Evolutionary conservation across 257 asterid species (phyloP).

Genomic region (Agastache rugosa): DNA sequence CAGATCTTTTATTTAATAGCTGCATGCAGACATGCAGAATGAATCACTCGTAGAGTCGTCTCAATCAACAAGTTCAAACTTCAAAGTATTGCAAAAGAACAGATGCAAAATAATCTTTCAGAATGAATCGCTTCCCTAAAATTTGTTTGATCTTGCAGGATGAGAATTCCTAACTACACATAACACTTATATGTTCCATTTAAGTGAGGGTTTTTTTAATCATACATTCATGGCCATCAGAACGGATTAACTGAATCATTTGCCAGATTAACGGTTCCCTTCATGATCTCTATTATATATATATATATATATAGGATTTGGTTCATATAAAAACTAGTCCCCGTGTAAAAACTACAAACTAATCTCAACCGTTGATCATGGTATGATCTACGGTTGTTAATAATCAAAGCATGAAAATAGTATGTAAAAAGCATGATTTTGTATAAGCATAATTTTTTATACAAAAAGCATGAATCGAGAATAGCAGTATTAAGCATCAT

Average conservation of each 20-base stretch:
- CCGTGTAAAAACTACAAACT: too few relatives aligned
- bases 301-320: too few relatives aligned
- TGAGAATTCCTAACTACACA: neutral
- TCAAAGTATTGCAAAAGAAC: slow-evolving; percentile 6
- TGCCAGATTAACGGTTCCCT: slow-evolving; percentile 18
- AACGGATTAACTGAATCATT: slow-evolving; percentile 8
- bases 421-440: too few relatives aligned
- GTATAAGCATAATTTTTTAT: too few relatives aligned
- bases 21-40: slow-evolving; percentile 25
- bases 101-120: slow-evolving; percentile 14
- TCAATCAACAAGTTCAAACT: slow-evolving; percentile 18
- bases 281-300: slow-evolving; percentile 28
- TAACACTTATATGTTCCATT: neutral
- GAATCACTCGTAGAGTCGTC: slow-evolving; percentile 20
- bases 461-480: too few relatives aligned
- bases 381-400: too few relatives aligned
- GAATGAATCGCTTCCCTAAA: slow-evolving; percentile 8
- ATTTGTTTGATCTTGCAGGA: slow-evolving; percentile 12
- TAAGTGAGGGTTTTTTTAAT: neutral
- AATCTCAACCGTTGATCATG: too few relatives aligned
- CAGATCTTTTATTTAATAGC: slow-evolving; percentile 10
- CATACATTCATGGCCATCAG: slow-evolving; percentile 18
- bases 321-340: too few relatives aligned
- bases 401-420: too few relatives aligned
- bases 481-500: too few relatives aligned